Evolutionary conservation across 257 asterid genomes (phyloP), one percentile per base, ranked within the genome.

Genomic region (Apocynum venetum): DNA sequence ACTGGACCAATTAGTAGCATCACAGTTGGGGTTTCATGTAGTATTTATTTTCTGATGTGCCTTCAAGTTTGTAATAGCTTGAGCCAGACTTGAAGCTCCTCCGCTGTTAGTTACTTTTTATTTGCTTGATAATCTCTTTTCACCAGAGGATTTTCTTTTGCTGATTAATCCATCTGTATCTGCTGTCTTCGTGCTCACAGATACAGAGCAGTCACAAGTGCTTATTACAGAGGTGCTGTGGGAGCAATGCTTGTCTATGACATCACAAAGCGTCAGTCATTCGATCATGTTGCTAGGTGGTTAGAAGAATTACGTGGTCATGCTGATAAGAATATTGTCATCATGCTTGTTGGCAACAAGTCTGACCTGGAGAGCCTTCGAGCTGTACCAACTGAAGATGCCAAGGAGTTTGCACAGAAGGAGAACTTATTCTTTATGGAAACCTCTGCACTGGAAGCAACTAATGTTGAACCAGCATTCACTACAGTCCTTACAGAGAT

Each of bases 201-300:
- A 82, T 93, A 93, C 66, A 84, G 98, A 66, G 98, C 98, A 57
- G 98, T 91, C 59, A 93, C 98, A 11, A 93, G 92, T 83, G 98
- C 98, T 3, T 93, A 93, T 73, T 93, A 93, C 88, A 85, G 98
- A 88, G 97, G 98, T 80, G 96, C 98, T 71, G 89, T 91, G 38
- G 98, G 98, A 74, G 98, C 98, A 65, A 85, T 93, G 98, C 91
- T 93, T 73, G 97, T 90, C 20, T 93, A 91, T 77, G 98, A 93
- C 80, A 90, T 93, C 81, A 85, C 91, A 76, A 93, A 86, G 67
- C 97, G 92, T 10, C 92, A 89, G 78, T 80, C 96, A 4, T 93
- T 93, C 71, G 97, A 93, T 80, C 96, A 93, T 36, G 82, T 93
- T 4, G 90, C 95, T 4, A 84, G 95, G 80, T 93, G 97, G 98